phyloP scores from a whole-genome alignment of 2,329 filamentous ascomycete species.

The Penicillium vulpinum region DNA sequence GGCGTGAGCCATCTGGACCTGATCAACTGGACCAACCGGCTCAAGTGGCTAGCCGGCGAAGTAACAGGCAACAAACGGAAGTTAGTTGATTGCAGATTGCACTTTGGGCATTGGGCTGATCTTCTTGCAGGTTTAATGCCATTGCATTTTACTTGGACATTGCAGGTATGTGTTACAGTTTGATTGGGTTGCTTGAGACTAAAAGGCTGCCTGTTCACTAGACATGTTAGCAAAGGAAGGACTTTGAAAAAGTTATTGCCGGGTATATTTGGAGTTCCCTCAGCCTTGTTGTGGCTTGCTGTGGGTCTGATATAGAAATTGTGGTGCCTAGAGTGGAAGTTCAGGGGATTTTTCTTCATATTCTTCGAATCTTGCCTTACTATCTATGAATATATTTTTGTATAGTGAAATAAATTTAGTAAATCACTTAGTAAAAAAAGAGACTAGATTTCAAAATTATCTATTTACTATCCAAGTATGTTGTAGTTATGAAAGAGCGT shows the following conservation, averaged over 20 bases:
- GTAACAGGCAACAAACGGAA: slow-evolving; percentile 57
- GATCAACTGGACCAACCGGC: slow-evolving; percentile 66
- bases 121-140: slow-evolving; percentile 56
- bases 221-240: slow-evolving; percentile 72
- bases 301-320: slow-evolving; percentile 11
- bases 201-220: slow-evolving; percentile 6
- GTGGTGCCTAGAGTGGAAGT: slow-evolving; percentile 22
- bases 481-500: not conserved
- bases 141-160: slow-evolving; percentile 65
- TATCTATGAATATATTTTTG: not conserved
- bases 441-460: not conserved
- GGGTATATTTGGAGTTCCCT: slow-evolving; percentile 15
- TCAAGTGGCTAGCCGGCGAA: slow-evolving; percentile 60
- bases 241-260: slow-evolving; percentile 27
- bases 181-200: slow-evolving; percentile 2
- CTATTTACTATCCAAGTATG: not conserved
- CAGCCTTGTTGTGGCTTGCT: slow-evolving; percentile 3
- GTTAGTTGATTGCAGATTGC: slow-evolving; percentile 16
- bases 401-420: not conserved
- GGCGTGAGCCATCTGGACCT: slow-evolving; percentile 64
- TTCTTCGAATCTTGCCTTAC: too few species aligned
- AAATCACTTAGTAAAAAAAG: not conserved
- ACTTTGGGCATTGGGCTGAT: not conserved
- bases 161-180: slow-evolving; percentile 49
- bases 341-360: not conserved